These are phyloP conservation scores for Epichloe uncinata DNA, from an alignment of 2,329 filamentous ascomycete species.

Conservation along the genomic window DNA sequence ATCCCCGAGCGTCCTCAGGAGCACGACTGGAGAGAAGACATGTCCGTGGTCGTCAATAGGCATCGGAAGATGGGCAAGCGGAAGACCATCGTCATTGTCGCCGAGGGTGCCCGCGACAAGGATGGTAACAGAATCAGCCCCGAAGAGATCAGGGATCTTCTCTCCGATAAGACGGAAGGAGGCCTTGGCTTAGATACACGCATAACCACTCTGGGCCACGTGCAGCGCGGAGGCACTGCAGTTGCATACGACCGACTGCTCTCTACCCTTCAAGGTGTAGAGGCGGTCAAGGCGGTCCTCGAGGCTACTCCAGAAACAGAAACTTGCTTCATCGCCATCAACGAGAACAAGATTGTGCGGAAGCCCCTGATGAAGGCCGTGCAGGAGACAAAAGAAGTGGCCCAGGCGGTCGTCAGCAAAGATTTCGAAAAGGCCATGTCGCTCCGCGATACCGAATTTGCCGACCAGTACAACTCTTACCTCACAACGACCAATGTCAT, in stretches of 20 bases:
- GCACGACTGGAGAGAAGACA: conserved; percentile 79
- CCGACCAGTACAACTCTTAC: conserved; percentile 83
- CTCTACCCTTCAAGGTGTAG: conserved; percentile 82
- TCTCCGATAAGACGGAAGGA: conserved; percentile 53
- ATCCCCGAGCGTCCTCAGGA: conserved; percentile 86
- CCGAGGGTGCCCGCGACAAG: conserved; percentile 82
- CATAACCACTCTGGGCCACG: conserved; percentile 89
- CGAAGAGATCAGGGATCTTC: conserved; percentile 69
- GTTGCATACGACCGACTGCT: conserved; percentile 93
- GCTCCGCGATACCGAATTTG: conserved; percentile 83
- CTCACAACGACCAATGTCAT: conserved; percentile 79
- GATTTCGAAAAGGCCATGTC: conserved; percentile 79
- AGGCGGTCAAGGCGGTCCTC: conserved; percentile 83
- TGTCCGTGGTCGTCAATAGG: conserved; percentile 67
- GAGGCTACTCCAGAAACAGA: conserved; percentile 80
- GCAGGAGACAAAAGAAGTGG: conserved; percentile 69
- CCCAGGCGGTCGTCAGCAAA: conserved; percentile 67
- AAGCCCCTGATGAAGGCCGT: conserved; percentile 86
- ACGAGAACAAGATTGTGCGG: conserved; percentile 92
- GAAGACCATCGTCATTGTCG: conserved; percentile 96
- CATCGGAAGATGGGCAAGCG: conserved; percentile 84
- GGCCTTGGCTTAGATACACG: conserved; percentile 78
- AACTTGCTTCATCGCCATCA: conserved; percentile 90
- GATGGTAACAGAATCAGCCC: conserved; percentile 75
- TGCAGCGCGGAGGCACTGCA: conserved; percentile 87